phyloP scores from a whole-genome alignment of 129 eudicot genomes.

The Artemisia tridentata region DNA sequence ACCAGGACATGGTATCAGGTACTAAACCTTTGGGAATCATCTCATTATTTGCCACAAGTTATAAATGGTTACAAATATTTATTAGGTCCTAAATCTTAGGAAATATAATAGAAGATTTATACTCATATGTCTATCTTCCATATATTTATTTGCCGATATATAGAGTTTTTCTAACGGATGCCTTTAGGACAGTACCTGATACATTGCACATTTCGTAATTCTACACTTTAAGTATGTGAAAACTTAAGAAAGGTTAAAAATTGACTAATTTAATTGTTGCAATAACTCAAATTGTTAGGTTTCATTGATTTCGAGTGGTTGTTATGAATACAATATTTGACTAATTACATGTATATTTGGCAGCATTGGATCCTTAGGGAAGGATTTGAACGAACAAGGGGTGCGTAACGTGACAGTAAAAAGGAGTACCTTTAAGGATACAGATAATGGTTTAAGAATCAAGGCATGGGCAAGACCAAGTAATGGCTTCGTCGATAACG shows the following conservation, averaged over 20 bases:
- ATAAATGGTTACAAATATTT: background rate
- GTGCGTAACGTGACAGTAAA: conserved; percentile 63
- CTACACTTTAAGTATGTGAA: too few relatives aligned
- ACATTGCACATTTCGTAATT: too few relatives aligned
- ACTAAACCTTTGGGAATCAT: background rate
- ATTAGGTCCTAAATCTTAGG: too few relatives aligned
- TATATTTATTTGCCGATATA: too few relatives aligned
- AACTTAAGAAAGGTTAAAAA: too few relatives aligned
- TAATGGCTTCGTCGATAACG: conserved; percentile 46
- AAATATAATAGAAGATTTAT: too few relatives aligned
- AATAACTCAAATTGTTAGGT: background rate
- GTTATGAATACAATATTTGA: background rate
- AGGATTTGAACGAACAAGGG: conserved; percentile 46
- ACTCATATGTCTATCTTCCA: too few relatives aligned
- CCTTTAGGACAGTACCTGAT: too few relatives aligned
- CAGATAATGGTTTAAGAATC: conserved; percentile 56
- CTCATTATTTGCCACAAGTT: background rate
- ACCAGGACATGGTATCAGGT: conserved; percentile 89
- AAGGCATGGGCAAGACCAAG: conserved; percentile 69
- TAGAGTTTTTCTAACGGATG: too few relatives aligned
- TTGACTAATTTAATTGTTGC: background rate
- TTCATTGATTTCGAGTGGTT: too few relatives aligned
- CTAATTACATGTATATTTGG: background rate
- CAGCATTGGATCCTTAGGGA: conserved; percentile 69
- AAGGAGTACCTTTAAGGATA: conserved; percentile 40